Base-by-base conservation (phyloP, 176 grass and related monocot genomes). In the Triticum monococcum region DNA sequence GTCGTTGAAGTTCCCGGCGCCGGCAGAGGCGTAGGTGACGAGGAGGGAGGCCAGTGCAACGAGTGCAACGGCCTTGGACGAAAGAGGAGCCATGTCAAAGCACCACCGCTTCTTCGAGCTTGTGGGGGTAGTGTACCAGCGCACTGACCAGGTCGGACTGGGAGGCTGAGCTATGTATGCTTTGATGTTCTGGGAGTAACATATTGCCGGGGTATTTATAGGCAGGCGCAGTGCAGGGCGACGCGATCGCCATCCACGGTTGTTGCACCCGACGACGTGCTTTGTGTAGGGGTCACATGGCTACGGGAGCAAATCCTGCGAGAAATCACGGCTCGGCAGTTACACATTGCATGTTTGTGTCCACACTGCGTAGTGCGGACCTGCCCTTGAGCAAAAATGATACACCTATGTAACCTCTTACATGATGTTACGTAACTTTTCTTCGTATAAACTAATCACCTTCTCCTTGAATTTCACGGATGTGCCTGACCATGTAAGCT, bases 221-320 rank as follows among this genome's bases (percentile, higher is more conserved):
- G 81, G 65, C 73, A n/a, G 63, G 45, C 56, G 24, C 25, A 16
- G 63, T 65, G 72, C 24, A n/a, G 22, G 8, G 38, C 23, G 66
- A 52, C 63, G 83, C 75, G 16, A 87, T 91, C 86, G 48, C 59
- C 81, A 84, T 91, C 85, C 7, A 68, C 36, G 75, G 89, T 46
- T 82, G 89, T 87, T 91, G 89, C 85, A 91, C 81, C 89, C 22
- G 76, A 84, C 81, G 68, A 84, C 81, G 76, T 68, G 77, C 75
- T 69, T 54, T 52, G 80, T 77, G 23, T 79, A 87, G 75, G n/a
- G 60, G 60, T 91, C 89, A 91, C 89, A 91, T 91, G 89, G 68
- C 81, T 84, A 10, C 3, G 28, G 75, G 85, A 91, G 76, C 67
- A 80, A 87, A 87, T 80, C 89, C 73, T 74, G 89, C 56, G 64